Evolutionary conservation across 2,329 filamentous ascomycete species (phyloP), one percentile per base, ranked within the genome.

Genomic region (Sarocladium kiliense): DNA sequence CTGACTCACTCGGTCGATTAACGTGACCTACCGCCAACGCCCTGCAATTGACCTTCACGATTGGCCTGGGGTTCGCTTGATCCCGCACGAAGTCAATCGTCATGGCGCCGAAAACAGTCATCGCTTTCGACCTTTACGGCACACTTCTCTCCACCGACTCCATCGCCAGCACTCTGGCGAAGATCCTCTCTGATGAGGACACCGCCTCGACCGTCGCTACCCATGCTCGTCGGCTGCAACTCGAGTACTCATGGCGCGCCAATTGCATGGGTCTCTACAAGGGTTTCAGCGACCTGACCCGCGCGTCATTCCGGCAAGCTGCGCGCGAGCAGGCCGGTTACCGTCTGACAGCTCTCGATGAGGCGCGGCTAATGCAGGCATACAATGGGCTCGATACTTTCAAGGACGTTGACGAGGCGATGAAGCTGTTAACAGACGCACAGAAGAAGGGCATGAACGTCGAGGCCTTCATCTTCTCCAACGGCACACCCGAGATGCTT

Each of bases 101-200:
- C 23, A 41, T 39, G 36, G 27, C 50, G 34, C 50, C 58, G 21
- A 58, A 68, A 44, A 71, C 66, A 16, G 70, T 86, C 47, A 75
- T 91, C 54, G 87, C 86, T 1, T 90, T 92, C 59, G 88, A 92
- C 63, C 75, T 89, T 2, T 91, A 91, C 68, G 88, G 87, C 54
- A 91, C 87, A 2, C 70, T 92, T 10, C 75, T 91, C 5, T 89
- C 86, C 10, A 89, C 87, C 1, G 81, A 83, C 42, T 88, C 84
- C 27, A 88, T 91, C 58, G 77, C 79, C 6, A 70, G 76, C 34
- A 75, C 84, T 57, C 71, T 91, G 12, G 77, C 77, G 16, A 68
- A 72, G 30, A 53, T 53, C 50, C 68, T 84, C 55, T 84, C 84
- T 62, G 84, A 80, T 6, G 66, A 79, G 27, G 80, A 83, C 4